A percentile compares a stretch with the other conserved stretches of the same genome.
Conservation (phyloP, 2,329 filamentous ascomycete genomes). For the Alternaria sp. region DNA sequence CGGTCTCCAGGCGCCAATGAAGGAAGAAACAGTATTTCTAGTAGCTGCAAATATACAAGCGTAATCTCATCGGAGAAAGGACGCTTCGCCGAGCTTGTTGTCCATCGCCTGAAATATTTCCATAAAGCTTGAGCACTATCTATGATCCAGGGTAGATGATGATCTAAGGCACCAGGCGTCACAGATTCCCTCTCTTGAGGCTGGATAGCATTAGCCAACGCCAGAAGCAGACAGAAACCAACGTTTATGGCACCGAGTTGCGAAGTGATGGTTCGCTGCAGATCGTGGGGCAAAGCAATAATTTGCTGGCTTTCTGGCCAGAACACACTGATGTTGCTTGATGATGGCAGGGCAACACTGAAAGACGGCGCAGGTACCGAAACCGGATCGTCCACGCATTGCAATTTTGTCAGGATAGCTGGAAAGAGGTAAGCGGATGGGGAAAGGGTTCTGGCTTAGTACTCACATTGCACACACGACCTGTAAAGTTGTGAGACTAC, state of each 20-base stretch:
- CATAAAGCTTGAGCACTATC: constrained; percentile 39
- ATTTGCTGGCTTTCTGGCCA: constrained; percentile 52
- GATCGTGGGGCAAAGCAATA: constrained; percentile 53
- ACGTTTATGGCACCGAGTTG: constrained; percentile 37
- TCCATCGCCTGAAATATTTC: constrained; percentile 37
- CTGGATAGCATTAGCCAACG: constrained; percentile 20
- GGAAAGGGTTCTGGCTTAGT: not conserved
- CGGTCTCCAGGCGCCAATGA: not conserved
- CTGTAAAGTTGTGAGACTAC: constrained; percentile 50
- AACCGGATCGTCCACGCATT: constrained; percentile 39
- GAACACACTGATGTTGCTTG: constrained; percentile 49
- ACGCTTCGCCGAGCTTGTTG: constrained; percentile 13
- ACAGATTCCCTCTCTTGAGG: not conserved
- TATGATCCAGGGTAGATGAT: constrained; percentile 37
- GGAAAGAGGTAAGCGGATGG: constrained; percentile 8
- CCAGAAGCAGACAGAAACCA: constrained; percentile 37
- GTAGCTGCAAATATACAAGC: constrained; percentile 32
- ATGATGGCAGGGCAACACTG: constrained; percentile 50
- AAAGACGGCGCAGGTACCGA: constrained; percentile 26
- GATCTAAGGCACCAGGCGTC: constrained; percentile 19
- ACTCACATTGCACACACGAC: constrained; percentile 54
- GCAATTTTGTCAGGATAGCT: constrained; percentile 59
- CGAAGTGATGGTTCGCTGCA: constrained; percentile 45
- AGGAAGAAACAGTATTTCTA: constrained; percentile 29
- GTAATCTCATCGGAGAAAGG: constrained; percentile 32